Evolutionary conservation across 1,139 yeast genomes (phyloP).

Genomic region (Debaryomyces psychrophilus): DNA sequence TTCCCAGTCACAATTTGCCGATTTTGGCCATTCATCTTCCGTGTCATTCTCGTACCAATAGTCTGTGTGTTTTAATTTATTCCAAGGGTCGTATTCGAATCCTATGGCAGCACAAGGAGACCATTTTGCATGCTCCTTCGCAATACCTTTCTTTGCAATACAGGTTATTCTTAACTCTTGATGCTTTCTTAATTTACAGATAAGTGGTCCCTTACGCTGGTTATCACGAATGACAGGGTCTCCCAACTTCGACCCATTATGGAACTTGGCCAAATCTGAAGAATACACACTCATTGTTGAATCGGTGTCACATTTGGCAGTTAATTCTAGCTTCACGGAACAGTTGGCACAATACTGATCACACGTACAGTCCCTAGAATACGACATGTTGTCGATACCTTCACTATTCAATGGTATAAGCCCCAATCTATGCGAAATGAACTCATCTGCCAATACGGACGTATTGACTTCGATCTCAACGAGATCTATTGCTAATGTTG

Average conservation of each 20-base stretch:
- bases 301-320: constrained; percentile 88
- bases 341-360: constrained; percentile 97
- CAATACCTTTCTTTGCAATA: constrained; percentile 96
- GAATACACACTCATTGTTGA: constrained; percentile 90
- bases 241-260: constrained; percentile 60
- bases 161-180: constrained; percentile 89
- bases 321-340: constrained; percentile 81
- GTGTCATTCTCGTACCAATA: constrained; percentile 94
- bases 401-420: constrained; percentile 84
- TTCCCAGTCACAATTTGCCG: constrained; percentile 91
- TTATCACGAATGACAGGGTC: constrained; percentile 83
- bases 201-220: constrained; percentile 77
- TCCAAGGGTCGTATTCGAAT: constrained; percentile 99
- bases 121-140: constrained; percentile 99
- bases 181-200: constrained; percentile 89
- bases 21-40: constrained; percentile 89
- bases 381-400: constrained; percentile 76
- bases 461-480: constrained; percentile 95
- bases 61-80: constrained; percentile 92
- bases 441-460: constrained; percentile 95
- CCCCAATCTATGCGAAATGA: constrained; percentile 90
- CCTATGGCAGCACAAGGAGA: constrained; percentile 97
- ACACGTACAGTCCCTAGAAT: constrained; percentile 95
- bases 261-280: constrained; percentile 68
- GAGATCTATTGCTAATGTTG: constrained; percentile 92